Evolutionary conservation across 2,329 filamentous ascomycete genomes (phyloP).

Genomic region (Colletotrichum neosansevieriae): DNA sequence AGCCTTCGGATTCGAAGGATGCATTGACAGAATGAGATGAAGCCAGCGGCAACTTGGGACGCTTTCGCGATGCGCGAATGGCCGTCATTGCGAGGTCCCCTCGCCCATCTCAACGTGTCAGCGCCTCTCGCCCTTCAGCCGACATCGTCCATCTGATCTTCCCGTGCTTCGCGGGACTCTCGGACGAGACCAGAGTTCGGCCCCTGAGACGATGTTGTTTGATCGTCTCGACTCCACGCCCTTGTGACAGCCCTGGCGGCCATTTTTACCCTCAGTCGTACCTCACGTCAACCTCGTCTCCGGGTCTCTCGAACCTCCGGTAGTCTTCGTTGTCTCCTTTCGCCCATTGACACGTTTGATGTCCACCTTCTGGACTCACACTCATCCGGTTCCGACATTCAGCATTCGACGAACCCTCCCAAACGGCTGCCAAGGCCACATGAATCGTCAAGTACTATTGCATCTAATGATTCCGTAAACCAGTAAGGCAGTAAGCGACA

Average conservation of each 20-base stretch:
- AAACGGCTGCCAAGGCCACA: constrained; percentile 20
- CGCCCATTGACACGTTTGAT: not conserved
- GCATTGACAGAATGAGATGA: constrained; percentile 21
- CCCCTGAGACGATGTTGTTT: constrained; percentile 35
- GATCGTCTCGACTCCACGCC: constrained; percentile 26
- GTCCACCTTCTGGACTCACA: not conserved
- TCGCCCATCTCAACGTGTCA: not conserved
- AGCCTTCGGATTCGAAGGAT: not conserved
- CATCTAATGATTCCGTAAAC: constrained; percentile 5
- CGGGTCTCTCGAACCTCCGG: constrained; percentile 2
- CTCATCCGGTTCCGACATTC: not conserved
- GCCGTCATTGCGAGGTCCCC: not conserved
- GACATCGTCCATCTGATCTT: constrained; percentile 23
- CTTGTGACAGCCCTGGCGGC: constrained; percentile 2
- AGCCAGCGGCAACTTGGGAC: not conserved
- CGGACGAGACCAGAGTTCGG: constrained; percentile 22
- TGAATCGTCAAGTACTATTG: constrained; percentile 17
- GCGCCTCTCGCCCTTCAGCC: not conserved
- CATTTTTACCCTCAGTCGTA: not conserved
- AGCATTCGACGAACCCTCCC: constrained; percentile 23
- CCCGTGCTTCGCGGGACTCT: not conserved
- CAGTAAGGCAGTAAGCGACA: too few species aligned
- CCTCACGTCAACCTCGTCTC: constrained; percentile 14
- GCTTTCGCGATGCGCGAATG: not conserved
- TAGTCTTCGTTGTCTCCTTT: constrained; percentile 7